Conservation (phyloP, 2,329 filamentous ascomycete species). For the Rhexocercosporidium sp. region DNA sequence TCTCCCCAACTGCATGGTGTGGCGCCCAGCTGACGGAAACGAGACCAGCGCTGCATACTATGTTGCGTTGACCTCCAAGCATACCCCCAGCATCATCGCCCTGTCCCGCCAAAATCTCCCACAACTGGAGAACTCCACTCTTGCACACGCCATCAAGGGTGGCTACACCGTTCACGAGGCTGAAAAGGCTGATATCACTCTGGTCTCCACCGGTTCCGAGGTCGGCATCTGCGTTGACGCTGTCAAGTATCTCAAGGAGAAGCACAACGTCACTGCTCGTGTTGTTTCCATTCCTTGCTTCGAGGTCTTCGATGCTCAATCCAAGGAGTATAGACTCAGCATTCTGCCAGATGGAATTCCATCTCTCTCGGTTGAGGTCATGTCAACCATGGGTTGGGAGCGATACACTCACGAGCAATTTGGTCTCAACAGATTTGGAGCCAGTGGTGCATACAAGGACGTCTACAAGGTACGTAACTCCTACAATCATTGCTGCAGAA, state of each 20-base stretch:
- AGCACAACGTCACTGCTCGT: slow-evolving; percentile 85
- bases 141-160: slow-evolving; percentile 91
- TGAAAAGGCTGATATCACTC: slow-evolving; percentile 82
- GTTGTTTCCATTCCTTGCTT: slow-evolving; percentile 96
- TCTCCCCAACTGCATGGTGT: slow-evolving; percentile 98
- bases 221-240: slow-evolving; percentile 93
- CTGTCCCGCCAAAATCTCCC: slow-evolving; percentile 98
- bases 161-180: slow-evolving; percentile 90
- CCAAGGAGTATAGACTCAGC: slow-evolving; percentile 92
- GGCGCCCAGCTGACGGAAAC: slow-evolving; percentile 98
- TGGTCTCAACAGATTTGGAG: slow-evolving; percentile 98
- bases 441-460: slow-evolving; percentile 95
- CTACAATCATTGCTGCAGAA: slow-evolving; percentile 17
- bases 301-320: slow-evolving; percentile 93
- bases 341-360: slow-evolving; percentile 95
- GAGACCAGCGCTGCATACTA: slow-evolving; percentile 99
- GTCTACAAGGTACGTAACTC: slow-evolving; percentile 79
- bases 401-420: slow-evolving; percentile 99
- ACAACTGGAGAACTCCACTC: slow-evolving; percentile 91
- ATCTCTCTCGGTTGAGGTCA: slow-evolving; percentile 91
- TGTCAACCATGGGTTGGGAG: slow-evolving; percentile 98
- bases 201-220: slow-evolving; percentile 95
- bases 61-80: slow-evolving; percentile 85
- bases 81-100: slow-evolving; percentile 91
- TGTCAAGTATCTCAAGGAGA: slow-evolving; percentile 87